Conservation (phyloP, 1,139 yeast genomes). For the Yamadazyma taylorii region DNA sequence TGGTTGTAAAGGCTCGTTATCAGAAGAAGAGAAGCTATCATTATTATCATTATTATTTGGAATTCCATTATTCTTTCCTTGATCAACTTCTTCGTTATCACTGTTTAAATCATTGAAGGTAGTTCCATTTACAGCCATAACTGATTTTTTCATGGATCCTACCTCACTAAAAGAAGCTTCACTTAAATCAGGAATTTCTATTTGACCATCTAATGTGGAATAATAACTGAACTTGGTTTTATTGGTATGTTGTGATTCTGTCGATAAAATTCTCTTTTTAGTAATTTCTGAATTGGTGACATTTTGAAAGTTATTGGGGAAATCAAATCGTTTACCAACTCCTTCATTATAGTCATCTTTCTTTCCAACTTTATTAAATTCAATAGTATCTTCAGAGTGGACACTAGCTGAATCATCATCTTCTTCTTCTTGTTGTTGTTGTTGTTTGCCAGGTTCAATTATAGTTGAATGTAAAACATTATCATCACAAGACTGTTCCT, state of each 20-base stretch:
- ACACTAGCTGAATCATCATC: background rate
- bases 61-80: too few species aligned
- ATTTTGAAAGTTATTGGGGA: conserved; percentile 38
- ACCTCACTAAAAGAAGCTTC: conserved; percentile 24
- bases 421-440: background rate
- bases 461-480: background rate
- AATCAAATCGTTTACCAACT: conserved; percentile 35
- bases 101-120: conserved; percentile 30
- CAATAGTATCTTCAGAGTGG: conserved; percentile 12
- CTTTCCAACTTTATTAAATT: conserved; percentile 8
- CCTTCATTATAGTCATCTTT: conserved; percentile 32
- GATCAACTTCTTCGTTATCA: conserved; percentile 17
- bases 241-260: conserved; percentile 17
- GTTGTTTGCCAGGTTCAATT: too few species aligned
- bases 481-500: background rate
- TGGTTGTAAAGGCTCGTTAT: conserved; percentile 26
- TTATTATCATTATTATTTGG: background rate
- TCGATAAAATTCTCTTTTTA: conserved; percentile 17
- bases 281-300: conserved; percentile 33
- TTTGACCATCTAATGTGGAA: conserved; percentile 35
- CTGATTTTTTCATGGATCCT: conserved; percentile 21
- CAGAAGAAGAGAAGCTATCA: conserved; percentile 10
- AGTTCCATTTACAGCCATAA: conserved; percentile 27
- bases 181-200: conserved; percentile 44
- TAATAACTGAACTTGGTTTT: conserved; percentile 27